phyloP scores from a whole-genome alignment of 148 eudicot genomes.

The Vaccinium corymbosum region DNA sequence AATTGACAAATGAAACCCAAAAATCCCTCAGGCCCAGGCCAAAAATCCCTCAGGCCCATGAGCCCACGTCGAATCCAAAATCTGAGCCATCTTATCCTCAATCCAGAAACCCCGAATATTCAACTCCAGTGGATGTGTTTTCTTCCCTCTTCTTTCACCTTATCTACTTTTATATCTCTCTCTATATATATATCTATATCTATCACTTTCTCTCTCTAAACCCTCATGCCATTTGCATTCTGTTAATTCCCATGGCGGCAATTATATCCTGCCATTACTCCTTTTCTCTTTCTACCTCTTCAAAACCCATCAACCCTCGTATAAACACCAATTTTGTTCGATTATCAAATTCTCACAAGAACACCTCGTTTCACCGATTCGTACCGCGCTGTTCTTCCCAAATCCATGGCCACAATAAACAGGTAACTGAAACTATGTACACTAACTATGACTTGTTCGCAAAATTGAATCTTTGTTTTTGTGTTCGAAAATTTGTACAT shows the following conservation, averaged over 20 bases:
- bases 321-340: slow-evolving; percentile 16
- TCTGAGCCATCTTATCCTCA: slow-evolving; percentile 6
- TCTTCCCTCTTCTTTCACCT: slow-evolving; percentile 14
- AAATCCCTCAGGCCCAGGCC: neutral
- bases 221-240: slow-evolving; percentile 12
- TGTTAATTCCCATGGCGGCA: slow-evolving; percentile 50
- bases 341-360: slow-evolving; percentile 14
- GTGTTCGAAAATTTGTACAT: neutral
- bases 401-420: slow-evolving; percentile 22
- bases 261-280: slow-evolving; percentile 39
- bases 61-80: neutral
- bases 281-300: slow-evolving; percentile 29
- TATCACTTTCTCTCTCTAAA: slow-evolving; percentile 9
- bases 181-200: slow-evolving; percentile 4
- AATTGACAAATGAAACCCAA: too few relatives aligned
- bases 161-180: neutral
- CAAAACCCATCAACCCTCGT: slow-evolving; percentile 28
- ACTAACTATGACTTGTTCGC: neutral
- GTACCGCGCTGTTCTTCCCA: slow-evolving; percentile 36
- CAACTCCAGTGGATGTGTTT: slow-evolving; percentile 21
- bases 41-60: neutral
- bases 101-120: neutral
- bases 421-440: slow-evolving; percentile 25
- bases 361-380: slow-evolving; percentile 21
- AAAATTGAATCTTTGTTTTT: neutral